Base-by-base conservation (phyloP, 768 basidiomycete genomes). In the Agrocybe pediades region DNA sequence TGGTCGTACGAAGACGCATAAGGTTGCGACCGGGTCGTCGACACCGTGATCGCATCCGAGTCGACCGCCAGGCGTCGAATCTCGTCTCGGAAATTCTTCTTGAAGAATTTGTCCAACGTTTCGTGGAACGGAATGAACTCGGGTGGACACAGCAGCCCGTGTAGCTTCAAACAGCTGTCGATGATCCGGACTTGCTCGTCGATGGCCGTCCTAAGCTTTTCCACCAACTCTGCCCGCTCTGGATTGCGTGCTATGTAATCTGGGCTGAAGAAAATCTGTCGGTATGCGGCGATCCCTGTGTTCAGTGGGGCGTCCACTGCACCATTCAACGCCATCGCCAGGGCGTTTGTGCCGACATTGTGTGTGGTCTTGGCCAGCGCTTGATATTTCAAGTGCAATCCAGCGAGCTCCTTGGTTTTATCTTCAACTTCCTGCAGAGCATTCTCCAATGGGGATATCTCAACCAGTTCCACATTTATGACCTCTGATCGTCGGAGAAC, bases 81-180 rank as follows among this genome's bases (percentile, higher is more conserved):
- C 65, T 94, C 92, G 30, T 93, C 92, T 3, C 82, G 70, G 72
- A 92, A 94, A 63, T 92, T 92, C 68, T 88, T 90, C 51, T 76
- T 81, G 77, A 92, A 94, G 70, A 94, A 88, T 56, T 81, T 86
- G 66, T 91, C 87, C 41, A 98, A 76, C 0, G 92, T 93, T 54
- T 88, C 86, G 65, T 98, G 95, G 80, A 98, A 98, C 4, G 86
- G 82, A n/a, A 88, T 73, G 81, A 97, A 96, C 67, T 95, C 93
- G 11, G 84, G 81, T 0, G 91, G 84, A 65, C 93, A 95, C 25
- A 96, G 72, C 41, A 84, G 79, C 2, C 85, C 86, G 65, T 98
- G 95, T 5, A 98, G 78, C 60, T 83, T 84, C 49, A 98, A 77
- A 65, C 92, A 95, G 49, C 82, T 84, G 57, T 94, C 89, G 45